Base-by-base conservation (phyloP, 768 basidiomycete species). In the Lactarius trivialis region DNA sequence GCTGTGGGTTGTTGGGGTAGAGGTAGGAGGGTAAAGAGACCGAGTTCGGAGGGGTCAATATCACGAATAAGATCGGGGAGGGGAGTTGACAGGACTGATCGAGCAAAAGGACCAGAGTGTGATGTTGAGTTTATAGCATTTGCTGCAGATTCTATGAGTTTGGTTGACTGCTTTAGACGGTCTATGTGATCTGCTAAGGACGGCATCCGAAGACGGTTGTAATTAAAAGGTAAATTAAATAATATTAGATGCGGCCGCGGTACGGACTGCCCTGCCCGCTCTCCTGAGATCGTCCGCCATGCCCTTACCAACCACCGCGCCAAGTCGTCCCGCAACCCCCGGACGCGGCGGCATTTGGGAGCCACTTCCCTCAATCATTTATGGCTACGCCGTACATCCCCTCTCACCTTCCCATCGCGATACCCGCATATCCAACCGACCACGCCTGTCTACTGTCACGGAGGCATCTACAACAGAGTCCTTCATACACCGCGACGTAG, bases 301-400 rank as follows among this genome's bases (percentile, higher is more conserved):
- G 58, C 64, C 55, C 36, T 57, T 55, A 24, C 56, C 58, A 28
- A 56, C 53, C 21, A 60, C 43, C 24, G 30, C 48, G 15, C 39
- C 56, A 26, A 64, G 56, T 60, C 63, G 58, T 26, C 63, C 64
- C 26, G 34, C 68, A 32, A 67, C 69, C 24, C 61, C 64, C 17
- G 71, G 64, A 52, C 77, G 75, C 17, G 74, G 76, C 63, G 81
- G 81, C 65, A 74, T 76, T 14, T 85, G 84, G 84, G 82, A 85
- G 54, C 85, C 85, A 24, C 78, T 87, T 24, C 82, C 85, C 1
- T 78, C 80, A 71, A 85, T 95, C 68, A 82, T 92, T n/a, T 95
- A 94, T 72, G 93, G 93, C 51, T 93, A 94, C 76, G 92, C 90
- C 30, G 83, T 91, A 60, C 88, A 95, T 68, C 91, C 93, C 3